These are phyloP conservation scores for Microcyclosporella mali DNA, from an alignment of 2,329 filamentous ascomycete species.

Conservation along the genomic window DNA sequence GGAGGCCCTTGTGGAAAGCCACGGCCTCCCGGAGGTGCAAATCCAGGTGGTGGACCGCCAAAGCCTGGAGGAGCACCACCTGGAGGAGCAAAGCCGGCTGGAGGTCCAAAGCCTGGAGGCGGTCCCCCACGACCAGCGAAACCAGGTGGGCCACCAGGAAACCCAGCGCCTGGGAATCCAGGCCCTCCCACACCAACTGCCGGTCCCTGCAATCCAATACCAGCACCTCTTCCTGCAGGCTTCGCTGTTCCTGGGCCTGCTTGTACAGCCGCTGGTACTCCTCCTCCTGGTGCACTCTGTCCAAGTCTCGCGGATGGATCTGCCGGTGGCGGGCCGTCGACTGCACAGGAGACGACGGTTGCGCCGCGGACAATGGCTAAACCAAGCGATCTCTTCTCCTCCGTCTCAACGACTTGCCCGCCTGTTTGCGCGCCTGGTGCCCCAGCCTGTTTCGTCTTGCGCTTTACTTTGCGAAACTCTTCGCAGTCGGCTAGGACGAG, in stretches of 20 bases:
- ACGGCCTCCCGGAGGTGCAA: slow-evolving; percentile 54
- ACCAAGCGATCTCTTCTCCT: slow-evolving; percentile 96
- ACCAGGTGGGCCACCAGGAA: slow-evolving; percentile 32
- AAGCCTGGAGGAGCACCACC: slow-evolving; percentile 27
- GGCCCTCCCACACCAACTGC: slow-evolving; percentile 80
- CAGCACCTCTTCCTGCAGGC: slow-evolving; percentile 76
- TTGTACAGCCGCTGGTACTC: slow-evolving; percentile 60
- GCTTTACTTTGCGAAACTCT: slow-evolving; percentile 88
- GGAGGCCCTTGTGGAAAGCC: slow-evolving; percentile 27
- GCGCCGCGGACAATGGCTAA: slow-evolving; percentile 91
- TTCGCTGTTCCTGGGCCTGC: slow-evolving; percentile 85
- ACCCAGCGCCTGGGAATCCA: slow-evolving; percentile 54
- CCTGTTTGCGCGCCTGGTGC: slow-evolving; percentile 55
- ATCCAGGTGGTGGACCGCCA: slow-evolving; percentile 47
- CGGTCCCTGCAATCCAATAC: slow-evolving; percentile 76
- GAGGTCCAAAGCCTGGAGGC: slow-evolving; percentile 19
- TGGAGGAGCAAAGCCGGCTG: no score
- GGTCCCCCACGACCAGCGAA: slow-evolving; percentile 35
- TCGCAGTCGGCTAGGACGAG: slow-evolving; percentile 97
- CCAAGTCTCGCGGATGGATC: slow-evolving; percentile 88
- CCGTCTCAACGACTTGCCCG: slow-evolving; percentile 63
- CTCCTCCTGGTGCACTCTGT: slow-evolving; percentile 62
- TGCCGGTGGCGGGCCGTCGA: slow-evolving; percentile 90
- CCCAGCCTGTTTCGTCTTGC: slow-evolving; percentile 69
- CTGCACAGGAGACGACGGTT: slow-evolving; percentile 88